Percentiles rank a stretch among this genome's conserved stretches.
Evolutionary conservation across 169 alveolate genomes (phyloP).

Genomic region (Plasmodium relictum): DNA sequence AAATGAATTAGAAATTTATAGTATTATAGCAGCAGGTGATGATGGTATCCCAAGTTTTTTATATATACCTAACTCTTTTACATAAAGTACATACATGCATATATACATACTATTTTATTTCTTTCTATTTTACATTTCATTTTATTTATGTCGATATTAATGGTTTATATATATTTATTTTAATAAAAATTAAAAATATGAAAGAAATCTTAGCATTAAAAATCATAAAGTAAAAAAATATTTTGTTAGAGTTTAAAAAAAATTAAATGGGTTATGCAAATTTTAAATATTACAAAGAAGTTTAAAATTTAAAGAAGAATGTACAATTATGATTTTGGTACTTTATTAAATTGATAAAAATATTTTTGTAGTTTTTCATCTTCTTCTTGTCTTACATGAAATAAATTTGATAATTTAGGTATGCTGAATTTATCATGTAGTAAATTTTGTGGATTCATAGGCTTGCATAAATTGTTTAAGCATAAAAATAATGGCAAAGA

Average conservation of each 20-base stretch:
- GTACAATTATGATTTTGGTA: constrained; percentile 44
- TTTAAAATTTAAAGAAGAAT: background rate
- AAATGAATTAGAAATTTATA: constrained; percentile 62
- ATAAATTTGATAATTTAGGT: constrained; percentile 57
- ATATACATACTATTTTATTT: background rate
- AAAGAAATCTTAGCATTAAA: no score
- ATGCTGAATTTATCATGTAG: constrained; percentile 30
- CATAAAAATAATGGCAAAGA: constrained; percentile 48
- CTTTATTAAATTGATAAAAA: constrained; percentile 72
- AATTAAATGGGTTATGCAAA: background rate
- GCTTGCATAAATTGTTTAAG: constrained; percentile 63
- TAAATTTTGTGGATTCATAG: constrained; percentile 29
- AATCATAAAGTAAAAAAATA: background rate
- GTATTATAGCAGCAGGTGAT: constrained; percentile 69
- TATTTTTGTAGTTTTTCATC: constrained; percentile 67
- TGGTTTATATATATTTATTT: no score
- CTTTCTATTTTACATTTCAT: no score
- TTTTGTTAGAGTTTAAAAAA: background rate
- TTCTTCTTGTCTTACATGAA: constrained; percentile 78
- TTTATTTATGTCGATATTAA: no score
- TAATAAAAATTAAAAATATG: no score
- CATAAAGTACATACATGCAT: constrained; percentile 5
- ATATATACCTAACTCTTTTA: constrained; percentile 46
- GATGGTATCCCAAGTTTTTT: constrained; percentile 71
- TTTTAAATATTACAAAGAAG: background rate